Conservation (phyloP, 2,329 filamentous ascomycete species). For the Ampelomyces quisqualis region DNA sequence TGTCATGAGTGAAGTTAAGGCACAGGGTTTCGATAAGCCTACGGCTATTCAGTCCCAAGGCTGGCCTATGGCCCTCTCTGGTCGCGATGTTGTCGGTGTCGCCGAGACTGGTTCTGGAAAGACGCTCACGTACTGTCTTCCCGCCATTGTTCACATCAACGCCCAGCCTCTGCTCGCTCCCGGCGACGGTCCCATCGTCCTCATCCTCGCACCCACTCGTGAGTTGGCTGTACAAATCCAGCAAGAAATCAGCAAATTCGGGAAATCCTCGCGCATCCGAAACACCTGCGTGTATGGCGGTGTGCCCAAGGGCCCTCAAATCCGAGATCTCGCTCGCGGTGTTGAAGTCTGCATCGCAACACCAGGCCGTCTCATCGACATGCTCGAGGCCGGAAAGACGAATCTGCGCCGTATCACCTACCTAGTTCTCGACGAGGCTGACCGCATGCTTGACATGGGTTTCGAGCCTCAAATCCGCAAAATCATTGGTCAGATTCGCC, state of each 20-base stretch:
- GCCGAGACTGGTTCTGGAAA: slow-evolving; percentile 99
- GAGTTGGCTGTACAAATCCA: slow-evolving; percentile 98
- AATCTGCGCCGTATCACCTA: slow-evolving; percentile 98
- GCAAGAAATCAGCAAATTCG: slow-evolving; percentile 97
- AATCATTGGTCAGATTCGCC: slow-evolving; percentile 95
- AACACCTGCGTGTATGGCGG: slow-evolving; percentile 99
- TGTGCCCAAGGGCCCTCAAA: slow-evolving; percentile 96
- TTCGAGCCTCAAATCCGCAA: slow-evolving; percentile 99
- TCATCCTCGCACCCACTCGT: slow-evolving; percentile 93
- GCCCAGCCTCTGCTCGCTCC: slow-evolving; percentile 93
- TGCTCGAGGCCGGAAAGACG: slow-evolving; percentile 96
- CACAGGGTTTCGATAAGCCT: slow-evolving; percentile 89
- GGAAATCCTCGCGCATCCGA: slow-evolving; percentile 94
- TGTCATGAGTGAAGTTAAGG: slow-evolving; percentile 98
- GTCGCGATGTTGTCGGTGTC: slow-evolving; percentile 97
- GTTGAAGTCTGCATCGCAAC: slow-evolving; percentile 99
- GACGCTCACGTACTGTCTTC: slow-evolving; percentile 96
- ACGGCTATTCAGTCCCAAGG: slow-evolving; percentile 98
- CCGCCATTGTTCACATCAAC: slow-evolving; percentile 99
- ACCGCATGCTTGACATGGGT: slow-evolving; percentile 99
- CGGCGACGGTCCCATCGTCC: slow-evolving; percentile 93
- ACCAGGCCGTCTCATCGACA: slow-evolving; percentile 95
- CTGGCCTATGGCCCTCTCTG: slow-evolving; percentile 98
- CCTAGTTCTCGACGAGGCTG: slow-evolving; percentile 95
- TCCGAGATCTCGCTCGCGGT: slow-evolving; percentile 88